phyloP scores from a whole-genome alignment of 2,329 filamentous ascomycete species.

The Colletotrichum theobromicola region DNA sequence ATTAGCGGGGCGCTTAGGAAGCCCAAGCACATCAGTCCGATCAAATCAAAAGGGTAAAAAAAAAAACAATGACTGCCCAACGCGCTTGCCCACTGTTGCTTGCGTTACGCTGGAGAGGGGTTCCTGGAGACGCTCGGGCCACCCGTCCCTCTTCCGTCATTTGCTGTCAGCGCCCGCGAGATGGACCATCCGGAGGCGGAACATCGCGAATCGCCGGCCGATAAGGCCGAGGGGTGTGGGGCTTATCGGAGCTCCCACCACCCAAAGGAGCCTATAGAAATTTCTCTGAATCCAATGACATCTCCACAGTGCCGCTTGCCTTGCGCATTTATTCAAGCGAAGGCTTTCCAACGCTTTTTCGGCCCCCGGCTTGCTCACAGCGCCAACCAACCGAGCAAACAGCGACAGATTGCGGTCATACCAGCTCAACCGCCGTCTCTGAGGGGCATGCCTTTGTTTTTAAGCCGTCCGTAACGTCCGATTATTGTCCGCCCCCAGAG shows the following conservation, averaged over 20 bases:
- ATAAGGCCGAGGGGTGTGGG: conserved; percentile 20
- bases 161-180: background rate
- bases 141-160: background rate
- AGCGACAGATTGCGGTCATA: background rate
- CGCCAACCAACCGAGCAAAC: background rate
- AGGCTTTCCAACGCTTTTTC: conserved; percentile 12
- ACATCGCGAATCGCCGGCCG: conserved; percentile 12
- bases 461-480: background rate
- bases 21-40: background rate
- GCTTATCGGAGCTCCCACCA: conserved; percentile 23
- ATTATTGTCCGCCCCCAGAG: background rate
- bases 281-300: conserved; percentile 23
- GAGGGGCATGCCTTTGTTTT: background rate
- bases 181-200: conserved; percentile 4
- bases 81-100: background rate
- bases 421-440: background rate
- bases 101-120: background rate
- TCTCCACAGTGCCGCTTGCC: conserved; percentile 1
- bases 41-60: background rate
- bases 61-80: background rate
- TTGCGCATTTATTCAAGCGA: conserved; percentile 10
- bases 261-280: conserved; percentile 13
- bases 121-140: background rate
- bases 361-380: background rate
- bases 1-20: background rate